Base-by-base conservation (phyloP, 345 rosid species). In the Corchorus olitorius region DNA sequence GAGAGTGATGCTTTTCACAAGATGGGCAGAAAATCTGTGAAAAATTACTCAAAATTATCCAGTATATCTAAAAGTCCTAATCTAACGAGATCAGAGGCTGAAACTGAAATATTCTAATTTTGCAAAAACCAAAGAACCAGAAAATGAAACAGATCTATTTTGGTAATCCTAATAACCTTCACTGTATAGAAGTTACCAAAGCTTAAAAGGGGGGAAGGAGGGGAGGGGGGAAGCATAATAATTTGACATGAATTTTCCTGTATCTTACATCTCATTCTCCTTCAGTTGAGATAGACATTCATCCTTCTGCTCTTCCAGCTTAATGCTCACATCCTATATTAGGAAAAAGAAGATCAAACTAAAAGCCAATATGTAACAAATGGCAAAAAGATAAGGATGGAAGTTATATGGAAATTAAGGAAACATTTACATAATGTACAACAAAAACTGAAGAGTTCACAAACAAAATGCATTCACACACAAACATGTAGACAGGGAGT, bases 261-360 rank as follows among this genome's bases (percentile, higher is more conserved):
- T 33, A 46, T 71, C 96, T 89, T 88, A 95, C 99, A 87, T 95
- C 76, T 93, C 99, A 81, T 95, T 95, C 86, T 95, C 98, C 85
- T 88, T 95, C 65, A 95, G 87, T 83, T 92, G 96, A 37, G 93
- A 19, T 75, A 93, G 91, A 74, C 87, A 86, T 71, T 92, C 99
- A 70, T 92, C 90, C 80, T 93, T 95, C 84, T 93, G 98, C 80
- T 90, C 93, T 19, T 93, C 99, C 80, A 95, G 84, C 91, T 85
- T 95, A 70, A 79, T 78, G 87, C 92, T 92, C 81, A 93, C 98
- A 78, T 93, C 99, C 98, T 95, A 84, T 63, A 78, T 56, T 70
- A 84, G 60, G 82, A 77, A n/a, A 52, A 65, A 74, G 11, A 50
- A 69, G 61, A 53, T 37, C 3, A 70, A 70, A 11, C 33, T 53